A percentile compares a stretch with the other conserved stretches of the same genome.
phyloP scores from a whole-genome alignment of 2,329 filamentous ascomycete genomes.

The Penicillium sp. region DNA sequence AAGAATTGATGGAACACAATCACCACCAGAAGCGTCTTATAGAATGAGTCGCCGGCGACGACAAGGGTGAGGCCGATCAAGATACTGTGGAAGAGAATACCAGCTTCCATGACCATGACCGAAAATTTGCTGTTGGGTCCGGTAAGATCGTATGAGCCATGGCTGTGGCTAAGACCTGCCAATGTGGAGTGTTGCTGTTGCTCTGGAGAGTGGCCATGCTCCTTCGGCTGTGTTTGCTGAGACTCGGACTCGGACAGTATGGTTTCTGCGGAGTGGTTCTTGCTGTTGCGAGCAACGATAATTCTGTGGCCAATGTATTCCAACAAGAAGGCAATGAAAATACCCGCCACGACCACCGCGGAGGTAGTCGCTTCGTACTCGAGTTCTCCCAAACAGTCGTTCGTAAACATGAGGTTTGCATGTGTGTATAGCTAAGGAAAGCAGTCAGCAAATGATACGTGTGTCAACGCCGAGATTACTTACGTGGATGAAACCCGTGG shows the following conservation, averaged over 20 bases:
- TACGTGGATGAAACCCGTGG: conserved; percentile 41
- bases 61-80: conserved; percentile 52
- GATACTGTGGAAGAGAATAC: conserved; percentile 69
- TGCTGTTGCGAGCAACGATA: conserved; percentile 35
- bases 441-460: neutral
- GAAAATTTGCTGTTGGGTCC: conserved; percentile 52
- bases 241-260: conserved; percentile 3
- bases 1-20: conserved; percentile 79
- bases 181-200: conserved; percentile 13
- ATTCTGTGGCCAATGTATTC: conserved; percentile 65
- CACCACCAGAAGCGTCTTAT: conserved; percentile 55
- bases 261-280: neutral
- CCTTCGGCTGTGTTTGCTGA: conserved; percentile 4
- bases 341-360: conserved; percentile 69
- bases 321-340: conserved; percentile 69
- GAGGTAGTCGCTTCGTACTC: conserved; percentile 67
- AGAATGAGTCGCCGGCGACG: conserved; percentile 50
- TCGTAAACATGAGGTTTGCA: conserved; percentile 68
- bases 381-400: conserved; percentile 64
- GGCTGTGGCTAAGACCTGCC: conserved; percentile 32
- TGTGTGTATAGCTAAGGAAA: conserved; percentile 65
- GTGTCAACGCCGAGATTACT: conserved; percentile 1
- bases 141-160: conserved; percentile 29
- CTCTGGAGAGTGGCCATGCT: neutral
- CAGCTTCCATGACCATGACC: conserved; percentile 68